A percentile compares a stretch with the other conserved stretches of the same genome.
Evolutionary conservation across 1,139 yeast genomes (phyloP).

Genomic region (Candida mesenterica): DNA sequence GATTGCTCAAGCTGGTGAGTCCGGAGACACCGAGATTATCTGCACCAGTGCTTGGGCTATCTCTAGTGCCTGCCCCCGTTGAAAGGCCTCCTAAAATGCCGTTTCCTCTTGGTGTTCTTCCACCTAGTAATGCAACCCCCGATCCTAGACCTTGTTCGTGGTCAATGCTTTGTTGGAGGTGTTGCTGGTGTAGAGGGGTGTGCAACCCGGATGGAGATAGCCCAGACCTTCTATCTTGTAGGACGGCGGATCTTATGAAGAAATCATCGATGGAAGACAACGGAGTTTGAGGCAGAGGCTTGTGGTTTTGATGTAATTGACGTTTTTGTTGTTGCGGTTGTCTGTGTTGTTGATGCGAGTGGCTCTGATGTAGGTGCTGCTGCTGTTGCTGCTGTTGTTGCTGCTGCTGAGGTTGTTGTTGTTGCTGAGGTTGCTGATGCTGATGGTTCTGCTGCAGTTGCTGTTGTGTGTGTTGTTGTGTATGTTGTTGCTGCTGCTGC

Average conservation of each 20-base stretch:
- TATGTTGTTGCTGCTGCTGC: constrained; percentile 1
- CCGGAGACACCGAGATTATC: constrained; percentile 3
- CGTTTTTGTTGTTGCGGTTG: constrained; percentile 6
- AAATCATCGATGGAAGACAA: constrained; percentile 36
- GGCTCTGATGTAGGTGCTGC: constrained; percentile 13
- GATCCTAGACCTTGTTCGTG: constrained; percentile 3
- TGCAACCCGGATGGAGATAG: constrained; percentile 4
- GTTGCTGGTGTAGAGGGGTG: constrained; percentile 3
- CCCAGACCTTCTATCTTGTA: constrained; percentile 2
- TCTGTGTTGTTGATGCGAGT: constrained; percentile 13
- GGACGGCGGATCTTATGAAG: constrained; percentile 23
- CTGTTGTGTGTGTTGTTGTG: not conserved
- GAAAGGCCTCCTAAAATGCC: not conserved
- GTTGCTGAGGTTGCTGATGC: constrained; percentile 5
- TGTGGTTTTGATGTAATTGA: constrained; percentile 10
- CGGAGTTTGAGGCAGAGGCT: constrained; percentile 11
- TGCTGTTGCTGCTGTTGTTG: constrained; percentile 14
- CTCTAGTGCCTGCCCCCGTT: not conserved
- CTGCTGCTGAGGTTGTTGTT: constrained; percentile 12
- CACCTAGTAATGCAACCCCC: not conserved
- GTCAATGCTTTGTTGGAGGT: constrained; percentile 2
- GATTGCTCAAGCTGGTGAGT: constrained; percentile 9
- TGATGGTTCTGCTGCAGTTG: not conserved
- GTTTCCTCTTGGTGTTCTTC: constrained; percentile 5
- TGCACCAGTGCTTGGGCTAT: not conserved